Evolutionary conservation across 140 eudicot species (phyloP).

Genomic region (Cichorium intybus): DNA sequence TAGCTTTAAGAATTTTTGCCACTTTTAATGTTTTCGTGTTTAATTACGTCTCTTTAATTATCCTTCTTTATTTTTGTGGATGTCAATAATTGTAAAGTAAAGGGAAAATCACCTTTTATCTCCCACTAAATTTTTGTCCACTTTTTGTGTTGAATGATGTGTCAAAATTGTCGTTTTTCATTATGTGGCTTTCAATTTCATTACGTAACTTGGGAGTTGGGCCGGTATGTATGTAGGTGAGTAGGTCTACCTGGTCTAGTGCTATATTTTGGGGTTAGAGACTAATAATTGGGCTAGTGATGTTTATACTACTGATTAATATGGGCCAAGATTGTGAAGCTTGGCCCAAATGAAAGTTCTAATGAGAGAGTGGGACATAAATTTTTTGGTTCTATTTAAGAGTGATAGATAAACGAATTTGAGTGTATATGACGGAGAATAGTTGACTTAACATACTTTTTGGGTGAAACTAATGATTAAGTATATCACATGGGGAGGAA

Average conservation of each 20-base stretch:
- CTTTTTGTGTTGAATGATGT: not conserved
- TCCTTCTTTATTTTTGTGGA: conserved; percentile 8
- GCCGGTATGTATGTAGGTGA: conserved; percentile 5
- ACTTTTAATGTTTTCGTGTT: not conserved
- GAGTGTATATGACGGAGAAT: conserved; percentile 3
- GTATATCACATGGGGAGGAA: conserved; percentile 9
- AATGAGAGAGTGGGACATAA: not conserved
- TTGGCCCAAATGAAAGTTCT: not conserved
- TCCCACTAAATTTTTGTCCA: conserved; percentile 2
- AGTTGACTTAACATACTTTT: conserved; percentile 19
- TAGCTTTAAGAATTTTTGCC: conserved; percentile 2
- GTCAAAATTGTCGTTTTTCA: not conserved
- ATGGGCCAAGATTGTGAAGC: not conserved
- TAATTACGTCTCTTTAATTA: not conserved
- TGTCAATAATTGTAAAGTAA: conserved; percentile 13
- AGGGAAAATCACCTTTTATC: not conserved
- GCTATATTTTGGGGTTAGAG: not conserved
- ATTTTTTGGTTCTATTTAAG: not conserved
- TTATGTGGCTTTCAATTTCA: not conserved
- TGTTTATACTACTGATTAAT: not conserved
- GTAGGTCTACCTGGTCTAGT: too few relatives aligned
- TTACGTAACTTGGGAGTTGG: not conserved
- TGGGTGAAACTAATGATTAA: conserved; percentile 13
- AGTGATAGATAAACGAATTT: not conserved
- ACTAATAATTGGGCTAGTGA: not conserved